Percentiles rank a stretch among this genome's conserved stretches.
These are phyloP conservation scores for Rhexocercosporidium sp. DNA, from an alignment of 2,329 filamentous ascomycete genomes.

Conservation along the genomic window DNA sequence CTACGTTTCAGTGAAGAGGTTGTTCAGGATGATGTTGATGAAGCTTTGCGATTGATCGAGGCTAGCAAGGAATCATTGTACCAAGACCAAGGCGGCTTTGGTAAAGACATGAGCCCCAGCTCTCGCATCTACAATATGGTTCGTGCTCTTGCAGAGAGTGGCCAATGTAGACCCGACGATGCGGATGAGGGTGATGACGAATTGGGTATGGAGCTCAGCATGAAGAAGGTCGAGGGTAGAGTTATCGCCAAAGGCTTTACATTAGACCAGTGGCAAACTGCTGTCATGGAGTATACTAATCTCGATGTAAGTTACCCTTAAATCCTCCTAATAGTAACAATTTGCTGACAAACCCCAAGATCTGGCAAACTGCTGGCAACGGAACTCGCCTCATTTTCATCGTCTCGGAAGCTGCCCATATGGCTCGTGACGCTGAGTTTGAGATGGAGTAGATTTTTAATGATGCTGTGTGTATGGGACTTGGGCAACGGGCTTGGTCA, in stretches of 20 bases:
- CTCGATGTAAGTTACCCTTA: constrained; percentile 75
- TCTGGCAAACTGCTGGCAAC: constrained; percentile 79
- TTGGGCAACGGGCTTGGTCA: not conserved
- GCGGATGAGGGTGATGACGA: constrained; percentile 72
- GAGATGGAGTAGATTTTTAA: constrained; percentile 21
- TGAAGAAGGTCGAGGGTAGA: constrained; percentile 87
- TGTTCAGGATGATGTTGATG: constrained; percentile 91
- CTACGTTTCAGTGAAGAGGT: constrained; percentile 87
- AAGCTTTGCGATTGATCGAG: constrained; percentile 88
- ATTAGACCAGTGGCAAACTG: constrained; percentile 84
- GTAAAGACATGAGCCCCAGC: constrained; percentile 77
- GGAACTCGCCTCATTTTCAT: constrained; percentile 75
- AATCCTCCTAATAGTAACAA: not conserved
- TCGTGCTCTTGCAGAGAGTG: constrained; percentile 82
- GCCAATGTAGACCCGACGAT: constrained; percentile 57
- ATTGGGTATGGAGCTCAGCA: constrained; percentile 75
- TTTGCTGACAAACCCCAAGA: constrained; percentile 55
- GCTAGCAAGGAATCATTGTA: constrained; percentile 92
- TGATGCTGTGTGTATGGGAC: not conserved
- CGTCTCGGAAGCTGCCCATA: constrained; percentile 56
- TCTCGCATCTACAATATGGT: constrained; percentile 96
- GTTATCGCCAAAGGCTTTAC: constrained; percentile 97
- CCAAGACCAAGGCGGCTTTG: constrained; percentile 64
- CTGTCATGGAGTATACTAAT: constrained; percentile 86
- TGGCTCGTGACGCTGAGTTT: constrained; percentile 36